Conservation (phyloP, 768 basidiomycete genomes). For the Auricularia cornea region DNA sequence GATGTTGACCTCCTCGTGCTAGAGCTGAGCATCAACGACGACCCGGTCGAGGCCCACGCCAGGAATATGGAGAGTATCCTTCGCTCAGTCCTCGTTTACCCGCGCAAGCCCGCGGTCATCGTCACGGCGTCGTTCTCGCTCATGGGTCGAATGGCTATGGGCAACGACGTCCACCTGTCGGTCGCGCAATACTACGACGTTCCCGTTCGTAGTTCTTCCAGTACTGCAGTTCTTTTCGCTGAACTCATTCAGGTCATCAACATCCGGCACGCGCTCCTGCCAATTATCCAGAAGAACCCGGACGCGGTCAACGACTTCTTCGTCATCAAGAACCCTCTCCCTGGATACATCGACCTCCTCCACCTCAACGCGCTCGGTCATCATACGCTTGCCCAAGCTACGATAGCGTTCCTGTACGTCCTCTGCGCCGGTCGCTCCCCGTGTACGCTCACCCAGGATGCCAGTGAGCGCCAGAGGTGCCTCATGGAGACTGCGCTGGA, state of each 20-base stretch:
- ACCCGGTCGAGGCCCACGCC: background rate
- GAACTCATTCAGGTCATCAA: background rate
- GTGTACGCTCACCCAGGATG: background rate
- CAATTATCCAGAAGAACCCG: background rate
- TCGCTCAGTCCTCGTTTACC: background rate
- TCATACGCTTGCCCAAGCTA: background rate
- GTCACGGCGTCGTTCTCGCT: constrained; percentile 4
- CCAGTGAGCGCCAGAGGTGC: background rate
- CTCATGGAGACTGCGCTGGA: background rate
- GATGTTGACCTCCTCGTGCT: constrained; percentile 3
- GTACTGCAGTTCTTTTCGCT: no score
- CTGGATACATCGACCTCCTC: background rate
- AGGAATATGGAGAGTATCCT: constrained; percentile 2
- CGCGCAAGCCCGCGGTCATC: background rate
- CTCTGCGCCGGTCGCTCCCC: background rate
- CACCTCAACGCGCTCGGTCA: background rate
- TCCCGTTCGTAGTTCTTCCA: background rate
- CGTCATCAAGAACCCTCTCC: background rate
- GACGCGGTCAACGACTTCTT: background rate
- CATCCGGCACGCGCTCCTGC: background rate
- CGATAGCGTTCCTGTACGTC: background rate
- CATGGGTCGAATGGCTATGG: constrained; percentile 4
- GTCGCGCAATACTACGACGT: constrained; percentile 3
- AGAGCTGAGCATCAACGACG: constrained; percentile 1
- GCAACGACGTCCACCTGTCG: constrained; percentile 5